Percentiles rank a stretch among this genome's conserved stretches.
Evolutionary conservation across 352 stramenopile species (phyloP).

Genomic region (Globisporangium megalacanthum): DNA sequence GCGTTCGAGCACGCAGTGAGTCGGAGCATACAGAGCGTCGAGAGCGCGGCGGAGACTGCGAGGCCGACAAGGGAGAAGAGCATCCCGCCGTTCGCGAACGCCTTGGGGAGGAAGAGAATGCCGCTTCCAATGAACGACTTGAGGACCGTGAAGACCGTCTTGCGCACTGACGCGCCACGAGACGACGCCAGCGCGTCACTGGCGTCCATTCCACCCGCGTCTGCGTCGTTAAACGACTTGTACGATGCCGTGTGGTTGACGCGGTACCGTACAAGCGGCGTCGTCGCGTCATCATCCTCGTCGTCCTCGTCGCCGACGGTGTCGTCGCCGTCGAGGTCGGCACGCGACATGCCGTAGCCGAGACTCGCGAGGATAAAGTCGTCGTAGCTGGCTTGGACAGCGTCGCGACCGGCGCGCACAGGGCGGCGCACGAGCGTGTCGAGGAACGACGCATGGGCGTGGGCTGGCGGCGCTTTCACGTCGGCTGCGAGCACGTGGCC

Average conservation of each 20-base stretch:
- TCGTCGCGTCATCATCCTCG: slow-evolving; percentile 28
- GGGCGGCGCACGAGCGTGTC: slow-evolving; percentile 21
- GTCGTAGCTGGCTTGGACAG: slow-evolving; percentile 44
- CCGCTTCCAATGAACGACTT: slow-evolving; percentile 71
- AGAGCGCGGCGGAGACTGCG: slow-evolving; percentile 35
- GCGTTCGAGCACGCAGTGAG: slow-evolving; percentile 47
- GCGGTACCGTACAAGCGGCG: slow-evolving; percentile 27
- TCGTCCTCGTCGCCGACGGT: slow-evolving; percentile 7
- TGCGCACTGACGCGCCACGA: slow-evolving; percentile 32
- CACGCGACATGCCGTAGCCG: slow-evolving; percentile 29
- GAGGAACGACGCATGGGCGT: slow-evolving; percentile 47
- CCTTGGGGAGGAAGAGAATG: slow-evolving; percentile 63
- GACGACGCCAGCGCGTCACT: neutral
- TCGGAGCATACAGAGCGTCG: slow-evolving; percentile 59
- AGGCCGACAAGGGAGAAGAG: slow-evolving; percentile 55
- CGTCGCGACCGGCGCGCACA: slow-evolving; percentile 13
- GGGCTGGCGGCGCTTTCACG: slow-evolving; percentile 19
- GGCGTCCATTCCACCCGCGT: slow-evolving; percentile 14
- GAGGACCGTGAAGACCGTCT: slow-evolving; percentile 65
- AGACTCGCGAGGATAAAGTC: slow-evolving; percentile 51
- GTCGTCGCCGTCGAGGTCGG: slow-evolving; percentile 29
- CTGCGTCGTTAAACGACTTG: slow-evolving; percentile 4
- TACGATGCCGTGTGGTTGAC: slow-evolving; percentile 7
- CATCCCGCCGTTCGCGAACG: slow-evolving; percentile 63
- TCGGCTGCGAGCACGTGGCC: slow-evolving; percentile 44